These are phyloP conservation scores for Populus pruinosa DNA, from an alignment of 345 rosid species.

Conservation along the genomic window DNA sequence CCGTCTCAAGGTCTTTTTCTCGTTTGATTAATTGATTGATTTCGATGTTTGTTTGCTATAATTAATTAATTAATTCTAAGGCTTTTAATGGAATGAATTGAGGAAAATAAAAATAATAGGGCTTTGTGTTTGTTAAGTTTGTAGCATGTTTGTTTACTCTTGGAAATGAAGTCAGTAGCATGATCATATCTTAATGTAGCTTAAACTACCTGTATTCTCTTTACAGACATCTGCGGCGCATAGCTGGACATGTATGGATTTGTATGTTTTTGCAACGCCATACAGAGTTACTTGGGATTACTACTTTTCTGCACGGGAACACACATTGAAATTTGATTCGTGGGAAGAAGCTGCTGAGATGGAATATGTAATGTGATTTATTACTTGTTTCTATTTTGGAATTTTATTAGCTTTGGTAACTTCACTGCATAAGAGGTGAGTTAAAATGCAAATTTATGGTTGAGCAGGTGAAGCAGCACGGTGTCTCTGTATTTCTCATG, in stretches of 20 bases:
- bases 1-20: slow-evolving; percentile 55
- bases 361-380: slow-evolving; percentile 62
- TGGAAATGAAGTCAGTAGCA: too few relatives aligned
- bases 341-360: slow-evolving; percentile 93
- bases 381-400: slow-evolving; percentile 7
- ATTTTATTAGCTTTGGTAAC: background rate
- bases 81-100: background rate
- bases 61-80: background rate
- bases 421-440: slow-evolving; percentile 10
- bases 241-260: slow-evolving; percentile 97
- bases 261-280: slow-evolving; percentile 96
- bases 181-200: too few relatives aligned
- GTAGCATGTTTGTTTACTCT: too few relatives aligned
- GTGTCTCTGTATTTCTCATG: slow-evolving; percentile 94
- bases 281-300: slow-evolving; percentile 96
- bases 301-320: slow-evolving; percentile 78
- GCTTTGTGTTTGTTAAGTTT: too few relatives aligned
- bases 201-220: background rate
- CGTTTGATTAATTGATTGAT: background rate
- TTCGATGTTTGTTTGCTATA: background rate
- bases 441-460: background rate
- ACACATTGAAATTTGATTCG: slow-evolving; percentile 68
- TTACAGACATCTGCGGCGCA: slow-evolving; percentile 77
- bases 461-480: slow-evolving; percentile 86
- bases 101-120: too few relatives aligned